phyloP scores from a whole-genome alignment of 768 basidiomycete genomes.

The Coprinopsis marcescibilis region DNA sequence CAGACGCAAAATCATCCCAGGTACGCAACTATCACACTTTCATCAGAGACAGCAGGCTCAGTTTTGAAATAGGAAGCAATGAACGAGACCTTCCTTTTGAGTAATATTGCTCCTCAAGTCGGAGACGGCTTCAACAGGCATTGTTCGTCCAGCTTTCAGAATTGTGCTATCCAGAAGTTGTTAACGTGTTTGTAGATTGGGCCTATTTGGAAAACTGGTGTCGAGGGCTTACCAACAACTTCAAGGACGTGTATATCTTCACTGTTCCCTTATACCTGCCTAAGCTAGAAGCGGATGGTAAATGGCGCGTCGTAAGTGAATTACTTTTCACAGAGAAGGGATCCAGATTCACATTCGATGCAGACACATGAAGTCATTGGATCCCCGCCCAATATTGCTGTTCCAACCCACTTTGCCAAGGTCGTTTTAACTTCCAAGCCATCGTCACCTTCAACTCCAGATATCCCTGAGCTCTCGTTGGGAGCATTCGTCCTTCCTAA shows the following conservation, averaged over 20 bases:
- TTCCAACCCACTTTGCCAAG: constrained; percentile 98
- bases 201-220: constrained; percentile 97
- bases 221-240: constrained; percentile 77
- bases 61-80: constrained; percentile 61
- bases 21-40: constrained; percentile 26
- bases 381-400: constrained; percentile 79
- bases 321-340: too few relatives aligned
- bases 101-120: constrained; percentile 98
- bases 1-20: constrained; percentile 89
- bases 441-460: constrained; percentile 63
- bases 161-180: not conserved
- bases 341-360: too few relatives aligned
- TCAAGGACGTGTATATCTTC: constrained; percentile 95
- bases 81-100: constrained; percentile 92
- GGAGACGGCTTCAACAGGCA: constrained; percentile 97
- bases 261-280: constrained; percentile 97
- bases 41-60: not conserved
- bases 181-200: constrained; percentile 63
- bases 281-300: constrained; percentile 77
- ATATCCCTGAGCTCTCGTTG: constrained; percentile 69
- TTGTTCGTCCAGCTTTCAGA: constrained; percentile 46
- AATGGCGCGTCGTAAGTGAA: constrained; percentile 82
- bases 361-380: constrained; percentile 96
- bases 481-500: constrained; percentile 98
- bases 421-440: constrained; percentile 80